Evolutionary conservation across 2,329 filamentous ascomycete species (phyloP).

Genomic region (Eutypa lata): DNA sequence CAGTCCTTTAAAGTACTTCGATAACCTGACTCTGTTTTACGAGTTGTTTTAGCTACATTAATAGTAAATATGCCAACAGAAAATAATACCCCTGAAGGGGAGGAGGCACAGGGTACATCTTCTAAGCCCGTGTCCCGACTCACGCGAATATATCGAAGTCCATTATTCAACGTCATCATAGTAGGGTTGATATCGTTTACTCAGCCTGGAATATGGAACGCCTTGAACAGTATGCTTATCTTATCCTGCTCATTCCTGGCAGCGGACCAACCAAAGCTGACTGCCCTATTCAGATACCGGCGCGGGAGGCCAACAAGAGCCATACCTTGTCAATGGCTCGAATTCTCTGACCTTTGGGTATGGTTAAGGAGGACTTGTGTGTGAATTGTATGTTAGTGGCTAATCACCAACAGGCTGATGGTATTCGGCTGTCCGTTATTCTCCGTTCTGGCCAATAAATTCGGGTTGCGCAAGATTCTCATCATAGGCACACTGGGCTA

Average conservation of each 20-base stretch:
- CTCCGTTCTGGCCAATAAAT: constrained; percentile 4
- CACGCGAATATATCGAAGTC: constrained; percentile 36
- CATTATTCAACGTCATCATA: constrained; percentile 43
- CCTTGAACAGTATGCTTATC: constrained; percentile 33
- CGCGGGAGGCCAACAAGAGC: constrained; percentile 32
- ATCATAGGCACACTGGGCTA: constrained; percentile 28
- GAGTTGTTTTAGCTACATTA: too few species aligned
- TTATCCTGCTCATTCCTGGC: not conserved
- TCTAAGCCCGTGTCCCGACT: not conserved
- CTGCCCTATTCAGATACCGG: constrained; percentile 20
- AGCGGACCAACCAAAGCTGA: not conserved
- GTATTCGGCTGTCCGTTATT: constrained; percentile 8
- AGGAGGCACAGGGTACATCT: too few species aligned
- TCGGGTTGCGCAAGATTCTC: constrained; percentile 29
- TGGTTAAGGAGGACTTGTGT: not conserved
- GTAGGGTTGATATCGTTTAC: constrained; percentile 42
- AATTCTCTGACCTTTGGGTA: constrained; percentile 40
- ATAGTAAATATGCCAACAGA: too few species aligned
- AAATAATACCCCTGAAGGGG: too few species aligned
- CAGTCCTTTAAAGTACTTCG: too few species aligned
- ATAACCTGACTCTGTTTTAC: too few species aligned
- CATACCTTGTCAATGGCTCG: constrained; percentile 37
- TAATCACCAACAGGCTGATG: constrained; percentile 4
- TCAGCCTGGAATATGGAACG: constrained; percentile 46
- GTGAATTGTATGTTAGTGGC: too few species aligned